phyloP scores from a whole-genome alignment of 2,329 filamentous ascomycete species.

The Cucurbitaria berberidis region DNA sequence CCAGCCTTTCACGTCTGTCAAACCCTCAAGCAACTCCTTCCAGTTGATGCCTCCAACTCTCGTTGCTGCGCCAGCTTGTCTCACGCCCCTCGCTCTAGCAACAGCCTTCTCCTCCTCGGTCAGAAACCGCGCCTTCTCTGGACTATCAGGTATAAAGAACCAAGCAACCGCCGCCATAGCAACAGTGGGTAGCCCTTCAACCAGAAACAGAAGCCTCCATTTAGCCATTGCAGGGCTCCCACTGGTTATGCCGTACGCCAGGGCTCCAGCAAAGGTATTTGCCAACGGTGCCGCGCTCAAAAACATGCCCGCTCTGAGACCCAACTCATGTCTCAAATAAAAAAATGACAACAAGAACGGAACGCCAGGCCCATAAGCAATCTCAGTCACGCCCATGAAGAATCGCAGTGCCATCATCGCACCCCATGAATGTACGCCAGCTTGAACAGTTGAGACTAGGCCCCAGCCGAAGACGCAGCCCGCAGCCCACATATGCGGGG shows the following conservation, averaged over 20 bases:
- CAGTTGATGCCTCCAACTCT: conserved; percentile 37
- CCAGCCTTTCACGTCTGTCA: conserved; percentile 44
- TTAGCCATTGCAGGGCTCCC: conserved; percentile 62
- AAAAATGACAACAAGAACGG: conserved; percentile 63
- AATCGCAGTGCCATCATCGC: conserved; percentile 46
- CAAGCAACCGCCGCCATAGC: conserved; percentile 51
- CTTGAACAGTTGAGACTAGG: conserved; percentile 41
- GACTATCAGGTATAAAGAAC: conserved; percentile 54
- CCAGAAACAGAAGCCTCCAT: conserved; percentile 66
- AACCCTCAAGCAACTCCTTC: conserved; percentile 36
- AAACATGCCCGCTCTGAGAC: conserved; percentile 63
- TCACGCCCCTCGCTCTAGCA: conserved; percentile 37
- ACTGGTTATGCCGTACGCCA: conserved; percentile 63
- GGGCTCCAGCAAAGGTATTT: conserved; percentile 76
- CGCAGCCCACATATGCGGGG: conserved; percentile 46
- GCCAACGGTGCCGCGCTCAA: conserved; percentile 67
- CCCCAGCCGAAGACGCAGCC: conserved; percentile 46
- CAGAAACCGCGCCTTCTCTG: conserved; percentile 52
- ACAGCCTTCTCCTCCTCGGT: conserved; percentile 50
- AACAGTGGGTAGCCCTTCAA: conserved; percentile 53
- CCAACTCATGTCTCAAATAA: conserved; percentile 64
- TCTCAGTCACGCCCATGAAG: conserved; percentile 51
- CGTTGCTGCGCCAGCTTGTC: conserved; percentile 36
- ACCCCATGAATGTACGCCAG: conserved; percentile 36
- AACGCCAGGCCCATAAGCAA: conserved; percentile 52